phyloP scores from a whole-genome alignment of 331 rosid genomes.

The Phaseolus coccineus region DNA sequence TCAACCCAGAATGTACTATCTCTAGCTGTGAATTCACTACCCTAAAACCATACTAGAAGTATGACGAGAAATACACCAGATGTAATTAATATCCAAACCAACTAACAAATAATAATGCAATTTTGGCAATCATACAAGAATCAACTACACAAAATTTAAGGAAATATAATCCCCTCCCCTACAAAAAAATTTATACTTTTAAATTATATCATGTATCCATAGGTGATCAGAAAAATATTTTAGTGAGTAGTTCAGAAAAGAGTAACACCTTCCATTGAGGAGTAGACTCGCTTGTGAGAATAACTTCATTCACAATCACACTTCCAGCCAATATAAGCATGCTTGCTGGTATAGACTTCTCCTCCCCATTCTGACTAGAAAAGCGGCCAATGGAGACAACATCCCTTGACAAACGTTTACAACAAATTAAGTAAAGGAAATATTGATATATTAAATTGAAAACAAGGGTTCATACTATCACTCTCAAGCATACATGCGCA shows the following conservation, averaged over 20 bases:
- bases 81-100: conserved; percentile 7
- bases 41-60: neutral
- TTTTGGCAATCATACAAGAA: conserved; percentile 19
- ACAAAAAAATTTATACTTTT: neutral
- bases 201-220: conserved; percentile 4
- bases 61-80: conserved; percentile 1
- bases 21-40: too few species aligned
- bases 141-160: neutral
- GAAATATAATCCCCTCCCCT: conserved; percentile 7
- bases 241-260: conserved; percentile 49
- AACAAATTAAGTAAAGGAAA: too few species aligned
- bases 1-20: too few species aligned
- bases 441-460: too few species aligned
- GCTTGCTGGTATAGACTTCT: conserved; percentile 96
- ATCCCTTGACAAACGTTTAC: conserved; percentile 96
- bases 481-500: too few species aligned
- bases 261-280: conserved; percentile 98
- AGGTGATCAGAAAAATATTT: conserved; percentile 27
- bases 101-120: conserved; percentile 12
- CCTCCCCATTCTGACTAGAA: conserved; percentile 85
- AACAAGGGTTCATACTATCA: too few species aligned
- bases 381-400: conserved; percentile 96
- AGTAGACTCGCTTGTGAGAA: conserved; percentile 99
- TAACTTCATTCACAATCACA: conserved; percentile 95
- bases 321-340: conserved; percentile 98